phyloP scores from a whole-genome alignment of 768 basidiomycete genomes.

The Punctularia strigosozonata region DNA sequence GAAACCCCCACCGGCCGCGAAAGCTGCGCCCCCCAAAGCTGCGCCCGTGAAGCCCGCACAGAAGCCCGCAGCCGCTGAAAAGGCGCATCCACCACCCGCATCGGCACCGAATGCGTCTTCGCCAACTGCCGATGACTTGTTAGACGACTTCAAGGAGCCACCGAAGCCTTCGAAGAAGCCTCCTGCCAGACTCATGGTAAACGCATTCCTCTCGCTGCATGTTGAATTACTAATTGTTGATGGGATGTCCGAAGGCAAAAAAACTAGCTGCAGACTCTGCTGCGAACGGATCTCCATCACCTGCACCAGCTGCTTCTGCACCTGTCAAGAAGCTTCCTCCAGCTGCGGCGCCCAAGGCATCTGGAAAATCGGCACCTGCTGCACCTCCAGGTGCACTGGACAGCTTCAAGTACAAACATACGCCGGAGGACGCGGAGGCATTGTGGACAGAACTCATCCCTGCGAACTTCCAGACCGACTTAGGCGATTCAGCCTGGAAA shows the following conservation, averaged over 20 bases:
- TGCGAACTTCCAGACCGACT: conserved; percentile 48
- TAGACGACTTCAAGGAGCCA: conserved; percentile 10
- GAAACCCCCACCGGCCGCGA: conserved; percentile 15
- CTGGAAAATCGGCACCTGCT: conserved; percentile 35
- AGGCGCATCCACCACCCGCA: conserved; percentile 10
- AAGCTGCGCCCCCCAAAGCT: conserved; percentile 21
- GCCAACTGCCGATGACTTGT: conserved; percentile 9
- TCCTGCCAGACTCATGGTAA: conserved; percentile 33
- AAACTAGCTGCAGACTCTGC: conserved; percentile 33
- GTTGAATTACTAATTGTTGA: neutral
- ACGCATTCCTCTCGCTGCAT: conserved; percentile 9
- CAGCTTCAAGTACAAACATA: conserved; percentile 83
- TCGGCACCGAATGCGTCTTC: conserved; percentile 19
- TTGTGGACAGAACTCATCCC: conserved; percentile 69
- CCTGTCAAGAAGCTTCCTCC: conserved; percentile 34
- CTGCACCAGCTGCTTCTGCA: conserved; percentile 17
- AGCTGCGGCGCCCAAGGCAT: conserved; percentile 22
- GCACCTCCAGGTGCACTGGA: conserved; percentile 51
- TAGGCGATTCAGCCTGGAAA: conserved; percentile 94
- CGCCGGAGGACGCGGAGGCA: conserved; percentile 84
- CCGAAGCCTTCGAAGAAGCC: conserved; percentile 41
- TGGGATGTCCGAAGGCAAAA: conserved; percentile 28
- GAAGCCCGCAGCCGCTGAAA: conserved; percentile 15
- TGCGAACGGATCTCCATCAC: conserved; percentile 11
- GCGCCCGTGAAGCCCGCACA: conserved; percentile 14